Conservation (phyloP, 2,329 filamentous ascomycete genomes). For the Lasiodiplodia sp. region DNA sequence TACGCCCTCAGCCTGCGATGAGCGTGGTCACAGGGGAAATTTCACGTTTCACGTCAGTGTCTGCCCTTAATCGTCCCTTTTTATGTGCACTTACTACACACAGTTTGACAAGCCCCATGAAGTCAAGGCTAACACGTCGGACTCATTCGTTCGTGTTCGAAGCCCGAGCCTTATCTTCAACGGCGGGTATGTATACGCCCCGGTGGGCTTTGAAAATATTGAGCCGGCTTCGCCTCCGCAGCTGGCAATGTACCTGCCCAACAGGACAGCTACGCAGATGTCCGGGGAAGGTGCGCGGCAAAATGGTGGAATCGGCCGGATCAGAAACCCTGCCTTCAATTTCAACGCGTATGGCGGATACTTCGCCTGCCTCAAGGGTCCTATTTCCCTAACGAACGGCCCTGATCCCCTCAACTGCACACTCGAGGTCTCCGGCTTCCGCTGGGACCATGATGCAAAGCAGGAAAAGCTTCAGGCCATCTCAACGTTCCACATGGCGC, state of each 20-base stretch:
- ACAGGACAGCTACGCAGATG: slow-evolving; percentile 40
- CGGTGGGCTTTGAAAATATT: slow-evolving; percentile 41
- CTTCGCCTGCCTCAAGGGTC: slow-evolving; percentile 57
- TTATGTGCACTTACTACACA: slow-evolving; percentile 36
- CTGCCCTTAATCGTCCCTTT: slow-evolving; percentile 37
- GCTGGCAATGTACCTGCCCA: slow-evolving; percentile 56
- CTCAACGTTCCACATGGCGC: slow-evolving; percentile 42
- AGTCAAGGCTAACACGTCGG: slow-evolving; percentile 37
- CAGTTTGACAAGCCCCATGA: slow-evolving; percentile 45
- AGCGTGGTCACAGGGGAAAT: slow-evolving; percentile 52
- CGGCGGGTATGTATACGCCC: slow-evolving; percentile 58
- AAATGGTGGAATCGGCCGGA: slow-evolving; percentile 56
- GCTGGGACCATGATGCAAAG: slow-evolving; percentile 46
- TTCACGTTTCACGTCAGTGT: slow-evolving; percentile 45
- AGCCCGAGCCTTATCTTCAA: slow-evolving; percentile 61
- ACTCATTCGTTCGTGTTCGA: slow-evolving; percentile 50
- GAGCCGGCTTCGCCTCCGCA: slow-evolving; percentile 55
- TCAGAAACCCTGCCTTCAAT: slow-evolving; percentile 55
- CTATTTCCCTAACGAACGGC: not conserved
- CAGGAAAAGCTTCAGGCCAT: slow-evolving; percentile 37
- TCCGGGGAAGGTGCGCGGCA: slow-evolving; percentile 44
- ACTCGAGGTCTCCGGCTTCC: slow-evolving; percentile 56
- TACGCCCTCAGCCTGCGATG: not conserved
- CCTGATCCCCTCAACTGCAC: slow-evolving; percentile 46
- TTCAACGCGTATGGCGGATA: slow-evolving; percentile 58